Conservation (phyloP, 345 rosid species). For the Syzygium aromaticum region DNA sequence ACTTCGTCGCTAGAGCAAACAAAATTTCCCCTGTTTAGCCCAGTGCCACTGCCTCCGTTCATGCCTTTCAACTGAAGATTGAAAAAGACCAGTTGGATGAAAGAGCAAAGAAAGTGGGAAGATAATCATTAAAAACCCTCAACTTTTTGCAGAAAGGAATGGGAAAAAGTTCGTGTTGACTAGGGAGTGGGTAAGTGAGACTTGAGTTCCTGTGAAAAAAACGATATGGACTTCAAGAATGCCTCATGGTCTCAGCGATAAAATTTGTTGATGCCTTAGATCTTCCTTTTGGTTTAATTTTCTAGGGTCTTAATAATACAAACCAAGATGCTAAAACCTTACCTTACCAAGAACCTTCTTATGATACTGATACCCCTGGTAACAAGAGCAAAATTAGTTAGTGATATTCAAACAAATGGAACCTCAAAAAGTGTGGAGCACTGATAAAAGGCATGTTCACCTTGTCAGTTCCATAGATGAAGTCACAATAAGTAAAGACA, state of each 20-base stretch:
- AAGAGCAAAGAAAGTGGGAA: background rate
- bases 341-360: slow-evolving; percentile 73
- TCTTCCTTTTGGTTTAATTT: background rate
- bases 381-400: background rate
- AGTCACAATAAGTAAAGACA: slow-evolving; percentile 94
- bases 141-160: background rate
- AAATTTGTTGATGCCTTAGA: background rate
- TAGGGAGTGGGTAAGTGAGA: background rate
- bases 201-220: background rate
- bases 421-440: background rate
- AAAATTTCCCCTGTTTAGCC: slow-evolving; percentile 19
- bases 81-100: background rate
- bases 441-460: slow-evolving; percentile 16
- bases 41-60: slow-evolving; percentile 8
- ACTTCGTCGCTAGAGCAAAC: slow-evolving; percentile 1
- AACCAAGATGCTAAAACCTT: background rate
- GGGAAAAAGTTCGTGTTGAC: background rate
- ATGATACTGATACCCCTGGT: slow-evolving; percentile 78
- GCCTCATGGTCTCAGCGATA: background rate
- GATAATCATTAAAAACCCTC: background rate
- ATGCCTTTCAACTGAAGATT: slow-evolving; percentile 34
- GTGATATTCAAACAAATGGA: background rate
- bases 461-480: slow-evolving; percentile 91
- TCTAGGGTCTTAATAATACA: background rate
- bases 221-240: background rate